Conservation (phyloP, 2,329 filamentous ascomycete genomes). For the Aspergillus brunneoviolaceus region DNA sequence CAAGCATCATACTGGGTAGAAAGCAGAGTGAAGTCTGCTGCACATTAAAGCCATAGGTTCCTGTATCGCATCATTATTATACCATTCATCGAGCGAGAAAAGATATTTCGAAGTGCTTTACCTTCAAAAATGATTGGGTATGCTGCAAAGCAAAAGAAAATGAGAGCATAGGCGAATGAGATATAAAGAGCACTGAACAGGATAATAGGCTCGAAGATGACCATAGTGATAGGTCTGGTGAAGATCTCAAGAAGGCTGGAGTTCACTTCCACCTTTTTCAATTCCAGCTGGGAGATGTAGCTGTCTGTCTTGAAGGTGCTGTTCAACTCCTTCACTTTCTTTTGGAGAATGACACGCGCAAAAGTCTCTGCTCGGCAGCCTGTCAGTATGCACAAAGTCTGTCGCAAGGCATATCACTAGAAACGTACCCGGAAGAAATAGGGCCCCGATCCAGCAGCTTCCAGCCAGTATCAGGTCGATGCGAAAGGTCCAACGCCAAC, state of each 20-base stretch:
- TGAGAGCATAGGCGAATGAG: slow-evolving; percentile 66
- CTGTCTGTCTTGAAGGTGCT: slow-evolving; percentile 49
- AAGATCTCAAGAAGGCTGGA: slow-evolving; percentile 65
- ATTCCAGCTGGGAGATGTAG: slow-evolving; percentile 60
- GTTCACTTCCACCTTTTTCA: slow-evolving; percentile 45
- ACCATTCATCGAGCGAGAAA: not conserved
- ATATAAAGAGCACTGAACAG: slow-evolving; percentile 68
- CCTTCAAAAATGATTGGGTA: slow-evolving; percentile 68
- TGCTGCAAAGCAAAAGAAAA: slow-evolving; percentile 75
- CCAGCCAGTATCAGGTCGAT: slow-evolving; percentile 66
- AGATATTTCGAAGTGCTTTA: slow-evolving; percentile 3
- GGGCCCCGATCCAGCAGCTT: slow-evolving; percentile 56
- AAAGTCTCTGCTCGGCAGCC: slow-evolving; percentile 54
- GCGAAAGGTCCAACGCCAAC: slow-evolving; percentile 53
- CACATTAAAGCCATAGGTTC: slow-evolving; percentile 62
- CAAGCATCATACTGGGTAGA: slow-evolving; percentile 52
- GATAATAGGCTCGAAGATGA: slow-evolving; percentile 70
- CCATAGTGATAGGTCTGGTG: slow-evolving; percentile 70
- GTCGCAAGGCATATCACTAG: not conserved
- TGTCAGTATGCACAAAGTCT: slow-evolving; percentile 2
- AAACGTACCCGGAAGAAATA: slow-evolving; percentile 55
- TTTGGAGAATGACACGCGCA: slow-evolving; percentile 57
- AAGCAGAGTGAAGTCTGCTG: slow-evolving; percentile 68
- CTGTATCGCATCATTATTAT: slow-evolving; percentile 19
- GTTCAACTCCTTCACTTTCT: slow-evolving; percentile 58